A percentile compares a stretch with the other conserved stretches of the same genome.
phyloP scores from a whole-genome alignment of 2,329 filamentous ascomycete species.

The Helicocarpus griseus region DNA sequence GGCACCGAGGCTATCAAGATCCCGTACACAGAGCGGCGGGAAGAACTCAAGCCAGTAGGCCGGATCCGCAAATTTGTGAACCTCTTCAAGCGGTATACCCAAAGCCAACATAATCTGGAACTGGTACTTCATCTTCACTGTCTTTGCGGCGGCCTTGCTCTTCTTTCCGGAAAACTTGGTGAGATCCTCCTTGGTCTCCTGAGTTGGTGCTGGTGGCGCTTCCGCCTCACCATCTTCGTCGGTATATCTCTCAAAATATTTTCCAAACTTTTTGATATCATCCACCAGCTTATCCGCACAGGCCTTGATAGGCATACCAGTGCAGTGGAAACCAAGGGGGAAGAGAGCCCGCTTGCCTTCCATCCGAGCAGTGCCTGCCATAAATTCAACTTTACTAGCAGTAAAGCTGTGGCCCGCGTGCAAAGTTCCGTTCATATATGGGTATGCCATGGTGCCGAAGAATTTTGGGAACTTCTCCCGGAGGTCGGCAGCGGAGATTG shows the following conservation, averaged over 20 bases:
- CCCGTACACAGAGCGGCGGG: conserved; percentile 64
- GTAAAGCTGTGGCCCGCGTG: conserved; percentile 93
- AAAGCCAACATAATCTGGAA: conserved; percentile 91
- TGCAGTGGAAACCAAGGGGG: conserved; percentile 91
- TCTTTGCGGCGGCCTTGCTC: conserved; percentile 82
- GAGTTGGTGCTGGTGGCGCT: conserved; percentile 51
- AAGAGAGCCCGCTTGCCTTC: conserved; percentile 79
- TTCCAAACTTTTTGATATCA: conserved; percentile 81
- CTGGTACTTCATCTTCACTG: conserved; percentile 89
- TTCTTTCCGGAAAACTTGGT: conserved; percentile 91
- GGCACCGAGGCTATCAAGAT: conserved; percentile 74
- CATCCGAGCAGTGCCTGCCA: conserved; percentile 77
- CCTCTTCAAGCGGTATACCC: conserved; percentile 77
- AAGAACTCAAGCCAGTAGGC: conserved; percentile 88
- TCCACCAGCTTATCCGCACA: conserved; percentile 89
- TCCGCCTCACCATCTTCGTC: conserved; percentile 49
- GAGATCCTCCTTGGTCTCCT: conserved; percentile 63
- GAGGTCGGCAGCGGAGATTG: conserved; percentile 63
- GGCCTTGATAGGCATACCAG: conserved; percentile 96
- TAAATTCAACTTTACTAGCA: conserved; percentile 87
- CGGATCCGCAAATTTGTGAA: conserved; percentile 88
- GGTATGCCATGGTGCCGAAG: conserved; percentile 70
- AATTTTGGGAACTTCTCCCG: conserved; percentile 81
- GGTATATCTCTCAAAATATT: conserved; percentile 70
- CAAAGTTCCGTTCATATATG: conserved; percentile 78